Percentiles rank a stretch among this genome's conserved stretches.
Conservation (phyloP, 345 rosid genomes). For the Luvunga scandens region DNA sequence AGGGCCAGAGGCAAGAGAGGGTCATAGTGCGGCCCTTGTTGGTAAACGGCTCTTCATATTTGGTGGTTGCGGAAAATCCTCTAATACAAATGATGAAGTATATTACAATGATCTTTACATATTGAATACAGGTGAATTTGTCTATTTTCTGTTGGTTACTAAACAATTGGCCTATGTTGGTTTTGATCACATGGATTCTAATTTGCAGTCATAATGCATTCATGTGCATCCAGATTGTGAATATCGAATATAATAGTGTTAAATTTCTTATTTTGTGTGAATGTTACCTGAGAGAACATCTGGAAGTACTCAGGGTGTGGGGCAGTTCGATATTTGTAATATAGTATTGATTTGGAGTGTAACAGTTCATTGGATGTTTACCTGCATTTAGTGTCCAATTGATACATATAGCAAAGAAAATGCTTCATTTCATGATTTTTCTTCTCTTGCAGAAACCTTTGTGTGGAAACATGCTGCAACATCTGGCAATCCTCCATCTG, state of each 20-base stretch:
- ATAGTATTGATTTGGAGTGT: background rate
- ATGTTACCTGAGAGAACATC: background rate
- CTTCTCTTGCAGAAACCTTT: slow-evolving; percentile 66
- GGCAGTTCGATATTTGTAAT: background rate
- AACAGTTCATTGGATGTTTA: background rate
- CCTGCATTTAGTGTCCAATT: background rate
- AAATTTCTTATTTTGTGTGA: background rate
- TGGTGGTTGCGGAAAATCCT: slow-evolving; percentile 94
- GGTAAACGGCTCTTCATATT: slow-evolving; percentile 84
- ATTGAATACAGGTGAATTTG: slow-evolving; percentile 76
- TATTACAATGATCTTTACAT: slow-evolving; percentile 88
- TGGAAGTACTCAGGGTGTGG: background rate
- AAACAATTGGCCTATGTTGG: background rate
- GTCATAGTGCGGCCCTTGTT: slow-evolving; percentile 89
- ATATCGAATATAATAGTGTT: background rate
- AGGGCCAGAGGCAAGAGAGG: slow-evolving; percentile 93
- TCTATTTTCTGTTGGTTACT: background rate
- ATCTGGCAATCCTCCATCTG: slow-evolving; percentile 82
- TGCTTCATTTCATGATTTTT: slow-evolving; percentile 1
- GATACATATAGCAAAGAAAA: background rate
- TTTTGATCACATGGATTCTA: background rate
- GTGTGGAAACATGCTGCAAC: slow-evolving; percentile 83
- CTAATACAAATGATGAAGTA: slow-evolving; percentile 56
- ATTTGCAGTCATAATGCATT: background rate
- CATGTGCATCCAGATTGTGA: background rate